These are phyloP conservation scores for Rhododendron vialii DNA, from an alignment of 148 eudicot species.

Conservation along the genomic window DNA sequence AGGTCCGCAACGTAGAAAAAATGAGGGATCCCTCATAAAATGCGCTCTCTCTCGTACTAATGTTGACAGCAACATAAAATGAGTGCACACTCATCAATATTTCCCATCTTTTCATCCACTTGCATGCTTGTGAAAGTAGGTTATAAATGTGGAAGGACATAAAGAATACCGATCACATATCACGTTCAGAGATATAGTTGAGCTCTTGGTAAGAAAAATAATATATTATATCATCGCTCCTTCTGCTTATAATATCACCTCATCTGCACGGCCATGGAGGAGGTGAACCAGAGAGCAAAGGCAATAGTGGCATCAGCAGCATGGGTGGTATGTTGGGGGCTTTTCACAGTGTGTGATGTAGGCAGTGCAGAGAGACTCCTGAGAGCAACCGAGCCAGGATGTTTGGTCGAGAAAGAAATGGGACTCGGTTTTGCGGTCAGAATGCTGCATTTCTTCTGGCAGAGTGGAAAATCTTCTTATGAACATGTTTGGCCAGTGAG, in stretches of 20 bases:
- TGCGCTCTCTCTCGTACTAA: no score
- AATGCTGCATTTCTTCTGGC: constrained; percentile 43
- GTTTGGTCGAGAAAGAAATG: constrained; percentile 13
- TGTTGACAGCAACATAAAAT: background rate
- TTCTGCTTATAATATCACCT: background rate
- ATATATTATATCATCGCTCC: background rate
- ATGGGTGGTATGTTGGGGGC: constrained; percentile 28
- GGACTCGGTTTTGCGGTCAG: constrained; percentile 22
- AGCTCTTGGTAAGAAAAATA: background rate
- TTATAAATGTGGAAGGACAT: background rate
- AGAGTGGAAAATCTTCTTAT: constrained; percentile 39
- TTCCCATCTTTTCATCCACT: background rate
- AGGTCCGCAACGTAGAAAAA: no score
- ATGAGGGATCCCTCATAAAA: no score
- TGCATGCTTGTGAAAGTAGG: background rate
- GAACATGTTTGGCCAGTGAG: constrained; percentile 59
- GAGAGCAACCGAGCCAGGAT: constrained; percentile 12
- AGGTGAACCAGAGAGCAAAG: constrained; percentile 13
- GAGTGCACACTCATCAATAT: background rate
- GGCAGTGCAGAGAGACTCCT: constrained; percentile 45
- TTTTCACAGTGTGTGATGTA: constrained; percentile 19
- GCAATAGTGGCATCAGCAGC: constrained; percentile 8
- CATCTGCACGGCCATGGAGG: constrained; percentile 12
- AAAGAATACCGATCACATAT: background rate
- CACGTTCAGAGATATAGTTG: background rate